phyloP scores from a whole-genome alignment of 2,329 filamentous ascomycete species.

The Cryphonectria parasitica region DNA sequence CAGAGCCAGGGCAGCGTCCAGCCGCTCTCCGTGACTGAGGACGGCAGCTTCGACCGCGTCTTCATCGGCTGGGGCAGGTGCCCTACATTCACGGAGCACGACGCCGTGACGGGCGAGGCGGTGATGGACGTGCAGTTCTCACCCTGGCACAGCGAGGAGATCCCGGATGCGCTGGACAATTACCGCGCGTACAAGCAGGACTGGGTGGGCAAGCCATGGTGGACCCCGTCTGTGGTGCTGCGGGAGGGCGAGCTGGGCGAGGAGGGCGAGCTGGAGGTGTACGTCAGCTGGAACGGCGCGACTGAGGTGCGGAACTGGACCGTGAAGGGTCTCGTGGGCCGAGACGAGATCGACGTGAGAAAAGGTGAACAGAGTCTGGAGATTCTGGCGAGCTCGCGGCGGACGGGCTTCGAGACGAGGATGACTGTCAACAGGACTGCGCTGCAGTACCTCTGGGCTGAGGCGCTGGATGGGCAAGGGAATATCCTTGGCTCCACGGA shows the following conservation, averaged over 20 bases:
- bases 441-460: slow-evolving; percentile 23
- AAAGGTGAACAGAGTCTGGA: not conserved
- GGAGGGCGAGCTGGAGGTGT: slow-evolving; percentile 28
- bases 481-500: slow-evolving; percentile 34
- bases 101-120: slow-evolving; percentile 39
- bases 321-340: slow-evolving; percentile 15
- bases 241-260: slow-evolving; percentile 22
- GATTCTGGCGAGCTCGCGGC: slow-evolving; percentile 17
- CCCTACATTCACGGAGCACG: slow-evolving; percentile 52
- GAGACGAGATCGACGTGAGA: not conserved
- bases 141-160: slow-evolving; percentile 35
- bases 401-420: slow-evolving; percentile 29
- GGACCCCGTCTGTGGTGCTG: slow-evolving; percentile 33
- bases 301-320: slow-evolving; percentile 36
- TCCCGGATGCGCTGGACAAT: slow-evolving; percentile 29
- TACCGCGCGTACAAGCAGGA: slow-evolving; percentile 37
- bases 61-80: slow-evolving; percentile 52
- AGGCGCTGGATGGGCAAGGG: slow-evolving; percentile 24
- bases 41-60: slow-evolving; percentile 36
- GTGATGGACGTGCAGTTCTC: slow-evolving; percentile 47
- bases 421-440: slow-evolving; percentile 13
- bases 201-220: slow-evolving; percentile 36
- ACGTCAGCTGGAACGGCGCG: slow-evolving; percentile 41
- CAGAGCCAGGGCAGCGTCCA: slow-evolving; percentile 48
- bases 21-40: slow-evolving; percentile 31